A percentile compares a stretch with the other conserved stretches of the same genome.
Conservation (phyloP, 2,329 filamentous ascomycete species). For the Ceratocystis papillata region DNA sequence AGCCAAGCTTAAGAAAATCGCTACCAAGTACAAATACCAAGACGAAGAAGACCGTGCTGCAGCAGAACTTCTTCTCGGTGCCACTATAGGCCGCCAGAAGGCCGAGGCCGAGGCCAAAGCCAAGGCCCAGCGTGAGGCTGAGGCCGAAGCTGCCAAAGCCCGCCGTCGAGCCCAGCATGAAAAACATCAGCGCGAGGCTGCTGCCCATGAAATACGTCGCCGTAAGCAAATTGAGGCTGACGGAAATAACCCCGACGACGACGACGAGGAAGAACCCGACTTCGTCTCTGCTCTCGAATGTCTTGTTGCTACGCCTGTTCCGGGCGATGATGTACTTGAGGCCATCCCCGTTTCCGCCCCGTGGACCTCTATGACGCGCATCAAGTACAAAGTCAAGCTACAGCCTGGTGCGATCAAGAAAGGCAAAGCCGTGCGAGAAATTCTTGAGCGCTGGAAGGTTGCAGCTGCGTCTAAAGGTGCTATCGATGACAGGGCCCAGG, state of each 20-base stretch:
- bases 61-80: slow-evolving; percentile 78
- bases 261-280: slow-evolving; percentile 49
- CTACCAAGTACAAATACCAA: slow-evolving; percentile 82
- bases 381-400: slow-evolving; percentile 91
- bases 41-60: slow-evolving; percentile 84
- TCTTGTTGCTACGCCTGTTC: slow-evolving; percentile 65
- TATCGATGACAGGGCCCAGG: slow-evolving; percentile 49
- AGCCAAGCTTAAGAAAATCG: slow-evolving; percentile 75
- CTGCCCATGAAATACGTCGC: slow-evolving; percentile 63
- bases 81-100: slow-evolving; percentile 54
- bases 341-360: slow-evolving; percentile 54
- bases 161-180: slow-evolving; percentile 72
- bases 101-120: slow-evolving; percentile 57
- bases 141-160: slow-evolving; percentile 55
- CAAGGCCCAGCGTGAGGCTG: slow-evolving; percentile 57
- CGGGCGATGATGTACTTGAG: slow-evolving; percentile 72
- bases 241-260: slow-evolving; percentile 34
- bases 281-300: slow-evolving; percentile 50
- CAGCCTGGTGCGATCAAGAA: slow-evolving; percentile 87
- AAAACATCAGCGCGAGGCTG: slow-evolving; percentile 61
- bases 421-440: slow-evolving; percentile 85
- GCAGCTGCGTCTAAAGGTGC: slow-evolving; percentile 50
- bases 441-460: slow-evolving; percentile 68
- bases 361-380: slow-evolving; percentile 52
- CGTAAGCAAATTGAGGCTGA: slow-evolving; percentile 39